Evolutionary conservation across 306 rosid genomes (phyloP).

Genomic region (Senna tora): DNA sequence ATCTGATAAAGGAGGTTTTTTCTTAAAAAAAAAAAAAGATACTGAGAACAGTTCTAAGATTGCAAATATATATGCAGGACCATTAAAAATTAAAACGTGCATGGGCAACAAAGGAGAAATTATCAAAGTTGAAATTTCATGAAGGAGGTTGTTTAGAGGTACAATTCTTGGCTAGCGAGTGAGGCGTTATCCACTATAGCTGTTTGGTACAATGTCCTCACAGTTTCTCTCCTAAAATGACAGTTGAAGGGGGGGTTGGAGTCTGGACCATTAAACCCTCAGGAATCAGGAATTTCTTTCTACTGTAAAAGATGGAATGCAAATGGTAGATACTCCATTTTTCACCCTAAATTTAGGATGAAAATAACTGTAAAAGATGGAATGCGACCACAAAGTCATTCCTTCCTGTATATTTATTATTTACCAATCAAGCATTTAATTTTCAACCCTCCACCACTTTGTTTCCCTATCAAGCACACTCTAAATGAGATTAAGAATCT

Average conservation of each 20-base stretch:
- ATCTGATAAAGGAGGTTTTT: not conserved
- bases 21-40: not conserved
- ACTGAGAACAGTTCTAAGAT: not conserved
- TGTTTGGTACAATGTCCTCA: not conserved
- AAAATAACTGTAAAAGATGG: not conserved
- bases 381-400: not conserved
- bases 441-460: not conserved
- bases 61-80: not conserved
- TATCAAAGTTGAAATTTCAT: not conserved
- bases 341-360: not conserved
- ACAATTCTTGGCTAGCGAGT: not conserved
- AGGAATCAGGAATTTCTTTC: slow-evolving; percentile 5
- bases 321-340: not conserved
- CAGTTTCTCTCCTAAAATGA: not conserved
- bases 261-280: not conserved
- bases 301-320: not conserved
- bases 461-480: not conserved
- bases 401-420: not conserved
- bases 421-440: not conserved
- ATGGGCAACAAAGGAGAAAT: not conserved
- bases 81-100: not conserved
- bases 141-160: not conserved
- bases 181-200: not conserved
- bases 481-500: not conserved
- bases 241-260: not conserved